Base-by-base conservation (phyloP, 2,329 filamentous ascomycete genomes). In the Fusarium robinianum region DNA sequence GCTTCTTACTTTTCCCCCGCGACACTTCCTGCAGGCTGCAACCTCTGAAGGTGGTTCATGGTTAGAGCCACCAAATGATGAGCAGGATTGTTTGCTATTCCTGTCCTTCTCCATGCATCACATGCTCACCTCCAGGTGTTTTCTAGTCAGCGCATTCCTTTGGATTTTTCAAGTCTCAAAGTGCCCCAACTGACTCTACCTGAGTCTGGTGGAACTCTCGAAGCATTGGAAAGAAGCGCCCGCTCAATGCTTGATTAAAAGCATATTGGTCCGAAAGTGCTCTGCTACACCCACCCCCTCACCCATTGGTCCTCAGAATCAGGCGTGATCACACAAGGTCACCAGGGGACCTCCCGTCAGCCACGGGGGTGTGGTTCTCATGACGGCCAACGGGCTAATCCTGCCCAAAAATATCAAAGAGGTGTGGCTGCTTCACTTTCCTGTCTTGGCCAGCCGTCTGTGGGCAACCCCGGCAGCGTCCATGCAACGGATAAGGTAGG, bases 341-440 rank as follows among this genome's bases (percentile, higher is more conserved):
- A 56, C 56, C 49, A 56, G 45, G 53, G n/a, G 53, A 53, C 52
- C 38, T 47, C 23, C 34, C 15, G 27, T 44, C 18, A 51, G 39
- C 38, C 38, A 56, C 52, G 48, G 31, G 52, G 48, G 52, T 55
- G 51, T 30, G 33, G 10, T 8, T 16, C 7, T 34, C n/a, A 34
- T 15, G 14, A 27, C 29, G 25, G 41, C 19, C 40, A 45, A 42
- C 47, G 49, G 45, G 47, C 48, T 58, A 51, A 53, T 51, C 46
- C 40, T 58, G 41, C 39, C 56, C 47, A 45, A 60, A 58, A 56
- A 60, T 58, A 60, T 54, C 57, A 48, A 49, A 45, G 40, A 49
- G 41, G 44, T 49, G 46, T 46, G 29, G 36, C 36, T 54, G 41
- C 37, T 48, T 30, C 25, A 19, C 11, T 15, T 29, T 22, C 23